These are phyloP conservation scores for Lepiota brunneoincarnata DNA, from an alignment of 768 basidiomycete species.

Conservation along the genomic window DNA sequence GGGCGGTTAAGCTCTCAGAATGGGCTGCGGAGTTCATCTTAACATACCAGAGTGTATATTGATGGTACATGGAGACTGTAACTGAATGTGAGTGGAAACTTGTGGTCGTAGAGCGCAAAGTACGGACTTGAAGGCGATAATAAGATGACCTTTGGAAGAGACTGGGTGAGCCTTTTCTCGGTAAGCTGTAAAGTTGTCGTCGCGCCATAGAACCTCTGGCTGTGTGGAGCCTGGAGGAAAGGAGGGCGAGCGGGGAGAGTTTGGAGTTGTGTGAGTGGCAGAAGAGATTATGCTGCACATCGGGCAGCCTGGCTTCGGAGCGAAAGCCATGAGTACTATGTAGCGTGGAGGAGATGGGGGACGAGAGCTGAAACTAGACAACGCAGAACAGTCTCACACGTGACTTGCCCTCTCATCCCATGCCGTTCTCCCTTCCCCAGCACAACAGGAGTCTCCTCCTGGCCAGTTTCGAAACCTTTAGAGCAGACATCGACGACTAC, in stretches of 20 bases:
- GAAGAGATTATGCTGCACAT: constrained; percentile 72
- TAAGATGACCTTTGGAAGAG: constrained; percentile 69
- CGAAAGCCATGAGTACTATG: constrained; percentile 30
- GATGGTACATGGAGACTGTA: constrained; percentile 75
- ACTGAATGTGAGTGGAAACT: constrained; percentile 7
- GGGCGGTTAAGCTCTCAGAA: constrained; percentile 13
- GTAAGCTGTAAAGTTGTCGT: constrained; percentile 76
- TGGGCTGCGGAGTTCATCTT: constrained; percentile 7
- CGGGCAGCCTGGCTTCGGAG: constrained; percentile 68
- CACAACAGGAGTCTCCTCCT: constrained; percentile 18
- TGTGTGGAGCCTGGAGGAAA: constrained; percentile 45
- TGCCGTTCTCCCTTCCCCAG: constrained; percentile 17
- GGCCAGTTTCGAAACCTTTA: constrained; percentile 56
- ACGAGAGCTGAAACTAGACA: neutral
- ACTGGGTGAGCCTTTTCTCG: constrained; percentile 68
- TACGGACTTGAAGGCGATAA: constrained; percentile 74
- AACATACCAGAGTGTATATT: constrained; percentile 66
- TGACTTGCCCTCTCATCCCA: constrained; percentile 9
- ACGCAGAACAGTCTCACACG: neutral
- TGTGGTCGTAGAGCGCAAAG: constrained; percentile 9
- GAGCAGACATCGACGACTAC: constrained; percentile 73
- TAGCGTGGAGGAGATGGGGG: neutral
- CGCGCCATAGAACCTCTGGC: constrained; percentile 69
- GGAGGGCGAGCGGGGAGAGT: constrained; percentile 43
- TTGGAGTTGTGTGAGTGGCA: constrained; percentile 41